These are phyloP conservation scores for Plasmodium malariae DNA, from an alignment of 169 alveolate genomes.

Conservation along the genomic window DNA sequence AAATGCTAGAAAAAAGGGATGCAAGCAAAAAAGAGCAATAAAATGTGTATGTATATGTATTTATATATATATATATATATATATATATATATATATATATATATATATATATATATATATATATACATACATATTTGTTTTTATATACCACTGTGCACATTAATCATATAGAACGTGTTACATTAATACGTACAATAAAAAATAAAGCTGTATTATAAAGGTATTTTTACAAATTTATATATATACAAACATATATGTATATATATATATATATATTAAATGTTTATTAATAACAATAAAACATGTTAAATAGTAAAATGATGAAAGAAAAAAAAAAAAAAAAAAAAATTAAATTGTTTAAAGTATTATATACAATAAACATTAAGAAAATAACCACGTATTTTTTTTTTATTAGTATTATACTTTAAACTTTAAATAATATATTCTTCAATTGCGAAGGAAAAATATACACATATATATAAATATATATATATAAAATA, in stretches of 20 bases:
- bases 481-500: constrained; percentile 12
- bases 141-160: too few species aligned
- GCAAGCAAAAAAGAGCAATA: not conserved
- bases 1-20: not conserved
- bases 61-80: not conserved
- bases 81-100: not conserved
- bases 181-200: constrained; percentile 15
- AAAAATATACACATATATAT: constrained; percentile 7
- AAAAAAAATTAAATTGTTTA: constrained; percentile 7
- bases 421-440: constrained; percentile 13
- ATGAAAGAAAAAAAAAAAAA: constrained; percentile 7
- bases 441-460: constrained; percentile 13
- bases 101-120: not conserved
- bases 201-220: not conserved
- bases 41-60: constrained; percentile 2
- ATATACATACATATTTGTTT: too few species aligned
- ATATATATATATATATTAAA: not conserved
- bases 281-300: constrained; percentile 6
- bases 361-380: too few species aligned
- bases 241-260: not conserved
- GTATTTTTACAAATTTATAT: constrained; percentile 56
- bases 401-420: constrained; percentile 1
- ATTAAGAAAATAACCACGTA: constrained; percentile 9
- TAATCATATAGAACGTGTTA: constrained; percentile 5
- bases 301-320: not conserved